phyloP scores from a whole-genome alignment of 148 eudicot species.

The Rhododendron mucronatum region DNA sequence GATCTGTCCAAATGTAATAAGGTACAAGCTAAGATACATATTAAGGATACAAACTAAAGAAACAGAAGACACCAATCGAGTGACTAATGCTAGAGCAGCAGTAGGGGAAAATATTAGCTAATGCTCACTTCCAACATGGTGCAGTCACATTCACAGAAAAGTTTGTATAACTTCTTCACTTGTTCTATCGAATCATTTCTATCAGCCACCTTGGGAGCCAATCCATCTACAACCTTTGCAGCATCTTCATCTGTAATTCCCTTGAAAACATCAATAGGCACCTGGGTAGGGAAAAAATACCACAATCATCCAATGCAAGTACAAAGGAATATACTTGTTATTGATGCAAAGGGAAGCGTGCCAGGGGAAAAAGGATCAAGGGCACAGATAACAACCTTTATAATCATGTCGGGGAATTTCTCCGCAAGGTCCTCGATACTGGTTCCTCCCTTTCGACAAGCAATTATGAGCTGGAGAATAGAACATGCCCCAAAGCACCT shows the following conservation, averaged over 20 bases:
- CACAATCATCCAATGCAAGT: not conserved
- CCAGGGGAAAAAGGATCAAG: not conserved
- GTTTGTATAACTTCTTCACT: conserved; percentile 87
- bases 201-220: conserved; percentile 73
- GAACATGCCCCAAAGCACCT: not conserved
- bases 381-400: conserved; percentile 49
- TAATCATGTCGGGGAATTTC: conserved; percentile 92
- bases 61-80: not conserved
- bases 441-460: conserved; percentile 94
- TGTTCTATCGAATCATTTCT: conserved; percentile 79
- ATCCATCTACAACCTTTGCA: conserved; percentile 91
- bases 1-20: conserved; percentile 37
- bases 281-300: conserved; percentile 36
- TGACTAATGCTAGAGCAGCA: not conserved
- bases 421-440: conserved; percentile 98
- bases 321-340: not conserved
- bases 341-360: not conserved
- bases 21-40: not conserved
- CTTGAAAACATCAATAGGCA: conserved; percentile 82
- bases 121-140: conserved; percentile 74
- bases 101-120: not conserved
- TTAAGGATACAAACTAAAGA: not conserved
- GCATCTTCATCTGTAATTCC: conserved; percentile 98
- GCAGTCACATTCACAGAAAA: conserved; percentile 89
- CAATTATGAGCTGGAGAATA: conserved; percentile 66